phyloP scores from a whole-genome alignment of 306 rosid genomes.

The Gastrolobium bilobum region DNA sequence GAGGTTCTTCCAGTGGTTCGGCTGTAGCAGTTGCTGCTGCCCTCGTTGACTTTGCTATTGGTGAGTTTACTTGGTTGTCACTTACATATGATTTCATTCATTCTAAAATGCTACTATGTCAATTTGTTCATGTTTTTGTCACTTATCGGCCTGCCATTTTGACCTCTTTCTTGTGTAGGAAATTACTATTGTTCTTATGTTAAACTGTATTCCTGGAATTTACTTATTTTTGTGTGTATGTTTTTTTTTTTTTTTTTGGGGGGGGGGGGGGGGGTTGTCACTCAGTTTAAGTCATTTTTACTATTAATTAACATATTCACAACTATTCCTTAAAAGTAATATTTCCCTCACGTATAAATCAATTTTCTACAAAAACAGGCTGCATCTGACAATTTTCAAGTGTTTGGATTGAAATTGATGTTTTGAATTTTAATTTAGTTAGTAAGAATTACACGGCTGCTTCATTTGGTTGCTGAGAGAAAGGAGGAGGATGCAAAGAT shows the following conservation, averaged over 20 bases:
- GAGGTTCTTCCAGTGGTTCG: conserved; percentile 82
- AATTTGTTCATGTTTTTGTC: not conserved
- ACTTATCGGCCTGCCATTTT: not conserved
- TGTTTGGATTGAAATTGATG: not conserved
- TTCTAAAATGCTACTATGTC: not conserved
- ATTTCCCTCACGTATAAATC: not conserved
- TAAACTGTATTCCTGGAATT: conserved; percentile 1
- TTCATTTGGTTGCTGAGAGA: conserved; percentile 32
- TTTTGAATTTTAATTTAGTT: conserved; percentile 31
- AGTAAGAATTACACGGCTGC: conserved; percentile 34
- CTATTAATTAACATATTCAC: not conserved
- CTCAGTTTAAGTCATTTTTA: not conserved
- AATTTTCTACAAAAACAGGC: not conserved
- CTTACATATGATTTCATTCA: too few species aligned
- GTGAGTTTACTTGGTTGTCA: conserved; percentile 49
- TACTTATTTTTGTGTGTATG: not conserved
- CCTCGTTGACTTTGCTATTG: conserved; percentile 78
- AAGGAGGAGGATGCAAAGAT: conserved; percentile 25
- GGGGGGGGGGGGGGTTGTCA: too few species aligned
- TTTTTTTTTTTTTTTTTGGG: too few species aligned
- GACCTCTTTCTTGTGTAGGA: not conserved
- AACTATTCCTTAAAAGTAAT: not conserved
- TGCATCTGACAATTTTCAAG: not conserved
- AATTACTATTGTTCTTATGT: conserved; percentile 1
- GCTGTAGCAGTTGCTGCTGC: conserved; percentile 84